Conservation (phyloP, 2,329 filamentous ascomycete genomes). For the Sclerotinia subarctica region DNA sequence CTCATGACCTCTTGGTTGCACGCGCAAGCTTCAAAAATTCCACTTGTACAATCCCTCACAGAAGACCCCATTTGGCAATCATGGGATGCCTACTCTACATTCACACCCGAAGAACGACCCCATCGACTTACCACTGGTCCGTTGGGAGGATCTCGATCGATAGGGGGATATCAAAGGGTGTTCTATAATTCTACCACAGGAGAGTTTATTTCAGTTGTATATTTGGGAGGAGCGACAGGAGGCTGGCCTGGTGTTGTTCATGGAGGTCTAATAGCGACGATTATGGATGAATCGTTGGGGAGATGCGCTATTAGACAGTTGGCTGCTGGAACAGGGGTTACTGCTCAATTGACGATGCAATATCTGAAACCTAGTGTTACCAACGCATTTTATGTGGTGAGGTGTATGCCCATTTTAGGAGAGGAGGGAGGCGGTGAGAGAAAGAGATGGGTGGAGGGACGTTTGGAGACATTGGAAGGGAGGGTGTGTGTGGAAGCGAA, state of each 20-base stretch:
- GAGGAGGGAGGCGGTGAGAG: conserved; percentile 28
- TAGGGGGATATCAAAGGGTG: conserved; percentile 54
- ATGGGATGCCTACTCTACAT: conserved; percentile 45
- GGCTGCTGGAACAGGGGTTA: conserved; percentile 50
- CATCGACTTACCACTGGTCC: conserved; percentile 44
- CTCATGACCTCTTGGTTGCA: conserved; percentile 44
- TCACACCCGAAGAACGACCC: conserved; percentile 24
- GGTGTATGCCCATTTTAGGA: conserved; percentile 45
- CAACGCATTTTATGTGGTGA: conserved; percentile 62
- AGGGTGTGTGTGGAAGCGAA: conserved; percentile 56
- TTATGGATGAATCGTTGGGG: conserved; percentile 68
- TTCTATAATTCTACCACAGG: conserved; percentile 61
- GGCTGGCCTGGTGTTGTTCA: conserved; percentile 73
- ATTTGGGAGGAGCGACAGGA: conserved; percentile 59
- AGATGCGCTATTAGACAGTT: conserved; percentile 54
- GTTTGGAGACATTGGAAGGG: conserved; percentile 54
- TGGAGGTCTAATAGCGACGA: conserved; percentile 65
- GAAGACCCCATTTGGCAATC: conserved; percentile 44
- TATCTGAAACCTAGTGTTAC: conserved; percentile 61
- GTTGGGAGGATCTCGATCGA: conserved; percentile 43
- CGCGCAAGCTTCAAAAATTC: conserved; percentile 45
- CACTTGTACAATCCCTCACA: conserved; percentile 47
- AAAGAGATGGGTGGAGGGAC: conserved; percentile 49
- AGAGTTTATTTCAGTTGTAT: conserved; percentile 61
- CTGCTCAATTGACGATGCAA: conserved; percentile 56